Evolutionary conservation across 192 early-diverging fungal species (phyloP).

Genomic region (Coemansia sp.): DNA sequence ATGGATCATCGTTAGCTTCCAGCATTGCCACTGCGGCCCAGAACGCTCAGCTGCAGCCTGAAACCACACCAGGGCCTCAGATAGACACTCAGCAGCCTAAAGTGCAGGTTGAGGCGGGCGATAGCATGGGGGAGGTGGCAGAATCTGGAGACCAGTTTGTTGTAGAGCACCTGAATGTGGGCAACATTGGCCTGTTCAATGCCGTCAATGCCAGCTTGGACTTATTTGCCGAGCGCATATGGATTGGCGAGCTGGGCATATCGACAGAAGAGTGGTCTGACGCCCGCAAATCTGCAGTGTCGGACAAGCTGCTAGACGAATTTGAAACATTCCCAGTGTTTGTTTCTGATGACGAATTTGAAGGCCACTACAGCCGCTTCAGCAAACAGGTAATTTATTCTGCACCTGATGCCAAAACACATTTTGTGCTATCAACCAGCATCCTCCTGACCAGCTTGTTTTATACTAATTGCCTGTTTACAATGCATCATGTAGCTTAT

Average conservation of each 20-base stretch:
- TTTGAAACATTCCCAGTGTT: conserved; percentile 77
- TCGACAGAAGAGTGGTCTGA: conserved; percentile 67
- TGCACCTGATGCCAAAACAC: not conserved
- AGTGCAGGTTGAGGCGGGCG: not conserved
- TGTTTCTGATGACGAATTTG: conserved; percentile 74
- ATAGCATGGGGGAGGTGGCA: conserved; percentile 17
- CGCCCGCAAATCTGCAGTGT: conserved; percentile 60
- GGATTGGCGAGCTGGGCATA: conserved; percentile 77
- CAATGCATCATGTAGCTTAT: conserved; percentile 62
- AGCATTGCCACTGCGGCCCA: not conserved
- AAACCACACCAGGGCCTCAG: conserved; percentile 16
- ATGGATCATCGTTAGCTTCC: conserved; percentile 2
- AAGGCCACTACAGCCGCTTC: conserved; percentile 90
- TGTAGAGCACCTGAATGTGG: conserved; percentile 71
- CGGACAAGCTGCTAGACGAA: conserved; percentile 58
- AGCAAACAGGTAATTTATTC: conserved; percentile 76
- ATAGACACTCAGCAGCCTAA: conserved; percentile 5
- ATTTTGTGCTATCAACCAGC: too few species aligned
- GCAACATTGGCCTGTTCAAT: conserved; percentile 96
- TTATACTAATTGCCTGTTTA: not conserved
- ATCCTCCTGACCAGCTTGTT: too few species aligned
- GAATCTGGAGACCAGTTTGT: conserved; percentile 55
- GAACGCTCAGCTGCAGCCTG: not conserved
- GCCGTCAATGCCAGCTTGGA: conserved; percentile 71
- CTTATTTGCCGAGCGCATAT: conserved; percentile 60